phyloP scores from a whole-genome alignment of 805 yeast species.

The Saccharomycopsis lassenensis region DNA sequence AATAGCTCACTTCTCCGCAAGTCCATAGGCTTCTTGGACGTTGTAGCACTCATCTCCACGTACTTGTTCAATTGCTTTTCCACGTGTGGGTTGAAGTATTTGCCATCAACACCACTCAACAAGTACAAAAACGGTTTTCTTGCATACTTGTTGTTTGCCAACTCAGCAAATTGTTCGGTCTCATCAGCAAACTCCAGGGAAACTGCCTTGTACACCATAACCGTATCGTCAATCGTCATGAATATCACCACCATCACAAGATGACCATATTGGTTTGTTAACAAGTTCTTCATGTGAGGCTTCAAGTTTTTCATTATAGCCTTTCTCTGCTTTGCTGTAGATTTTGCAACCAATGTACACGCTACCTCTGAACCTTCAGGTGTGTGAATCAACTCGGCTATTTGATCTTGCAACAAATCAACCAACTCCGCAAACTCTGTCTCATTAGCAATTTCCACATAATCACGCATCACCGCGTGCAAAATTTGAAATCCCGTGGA shows the following conservation, averaged over 20 bases:
- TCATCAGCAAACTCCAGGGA: slow-evolving; percentile 38
- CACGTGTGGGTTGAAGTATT: slow-evolving; percentile 67
- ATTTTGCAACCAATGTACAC: slow-evolving; percentile 62
- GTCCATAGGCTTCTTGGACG: slow-evolving; percentile 78
- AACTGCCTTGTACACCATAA: slow-evolving; percentile 65
- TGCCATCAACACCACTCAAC: slow-evolving; percentile 66
- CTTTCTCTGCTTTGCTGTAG: slow-evolving; percentile 91
- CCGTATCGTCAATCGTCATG: slow-evolving; percentile 90
- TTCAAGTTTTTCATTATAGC: slow-evolving; percentile 59
- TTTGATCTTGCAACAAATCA: slow-evolving; percentile 74
- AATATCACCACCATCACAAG: slow-evolving; percentile 66
- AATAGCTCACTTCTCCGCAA: slow-evolving; percentile 65
- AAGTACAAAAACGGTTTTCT: slow-evolving; percentile 84
- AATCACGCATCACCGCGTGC: slow-evolving; percentile 94
- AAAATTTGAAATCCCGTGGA: slow-evolving; percentile 92
- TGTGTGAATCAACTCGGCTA: slow-evolving; percentile 92
- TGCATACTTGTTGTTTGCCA: slow-evolving; percentile 62
- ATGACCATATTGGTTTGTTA: slow-evolving; percentile 81
- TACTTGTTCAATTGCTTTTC: slow-evolving; percentile 51
- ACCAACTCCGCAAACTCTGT: slow-evolving; percentile 70
- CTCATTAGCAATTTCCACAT: slow-evolving; percentile 57
- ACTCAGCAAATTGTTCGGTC: slow-evolving; percentile 35
- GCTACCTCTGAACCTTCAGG: slow-evolving; percentile 93
- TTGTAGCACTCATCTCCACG: slow-evolving; percentile 44
- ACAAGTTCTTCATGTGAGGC: slow-evolving; percentile 63